Base-by-base conservation (phyloP, 495 filamentous ascomycete species). In the Xylaria sp. region DNA sequence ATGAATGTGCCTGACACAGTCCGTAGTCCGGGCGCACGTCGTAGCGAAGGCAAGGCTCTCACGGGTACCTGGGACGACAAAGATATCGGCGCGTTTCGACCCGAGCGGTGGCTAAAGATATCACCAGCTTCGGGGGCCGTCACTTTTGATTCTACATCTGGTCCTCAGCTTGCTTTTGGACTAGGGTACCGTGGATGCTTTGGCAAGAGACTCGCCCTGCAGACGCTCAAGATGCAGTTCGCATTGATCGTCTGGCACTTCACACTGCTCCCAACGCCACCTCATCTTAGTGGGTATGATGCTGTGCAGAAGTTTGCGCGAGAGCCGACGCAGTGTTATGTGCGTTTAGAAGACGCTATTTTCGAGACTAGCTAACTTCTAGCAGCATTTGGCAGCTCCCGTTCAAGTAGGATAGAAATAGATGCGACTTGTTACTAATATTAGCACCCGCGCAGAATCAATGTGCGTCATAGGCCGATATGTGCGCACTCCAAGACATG, bases 191-290 rank as follows among this genome's bases (percentile, higher is more conserved):
- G 80, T 21, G 76, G 70, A 8, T 82, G 80, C 69, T 82, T 73
- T 29, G 80, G 80, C 15, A 76, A 75, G 43, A 73, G 67, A 69
- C 66, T 81, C 62, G 80, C 78, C n/a, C 71, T 76, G 44, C 55
- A 79, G 35, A 73, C 80, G 72, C 61, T 82, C 48, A 58, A 72
- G 15, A 68, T 78, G 35, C 58, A 78, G 43, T 35, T 80, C 15
- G 66, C 69, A 17, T 40, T 80, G 66, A 19, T 82, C 24, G 21
- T 82, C 33, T 81, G 79, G 80, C 73, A 79, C 53, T 80, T 82
- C 68, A 70, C 77, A 55, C 70, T 80, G 2, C 67, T 48, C 19
- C 29, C 6, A 6, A 29, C 44, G 5, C 74, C 77, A 12, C 21
- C 37, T 12, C 69, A 75, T 33, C 37, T 79, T 15, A 65, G 72